Evolutionary conservation across 345 rosid species (phyloP), one percentile per base, ranked within the genome.

Genomic region (Conringia planisiliqua): DNA sequence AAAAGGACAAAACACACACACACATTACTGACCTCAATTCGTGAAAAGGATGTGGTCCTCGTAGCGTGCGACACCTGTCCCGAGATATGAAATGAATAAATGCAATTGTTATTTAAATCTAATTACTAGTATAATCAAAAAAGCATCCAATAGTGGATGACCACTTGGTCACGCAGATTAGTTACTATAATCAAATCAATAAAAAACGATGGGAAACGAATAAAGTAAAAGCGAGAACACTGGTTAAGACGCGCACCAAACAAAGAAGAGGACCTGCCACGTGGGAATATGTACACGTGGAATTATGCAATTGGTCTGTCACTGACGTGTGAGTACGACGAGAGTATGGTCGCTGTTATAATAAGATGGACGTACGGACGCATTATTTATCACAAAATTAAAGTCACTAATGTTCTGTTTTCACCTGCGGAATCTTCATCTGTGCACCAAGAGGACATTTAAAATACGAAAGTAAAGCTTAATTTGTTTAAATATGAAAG

Each of bases 51-150:
- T 52, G 79, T 76, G 79, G 79, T 76, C 79, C 79, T 54, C 24
- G 47, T n/a, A 65, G 80, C 80, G 76, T 77, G 80, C 76, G 76
- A 77, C 80, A 77, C 80, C 67, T 77, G 80, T 47, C 1, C 44
- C 80, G 26, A 77, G 76, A 70, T 77, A 54, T 44, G 32, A 36
- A 54, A 60, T 47, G 40, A 62, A 63, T 42, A 20, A 22, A 13
- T 5, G 24, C 24, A 36, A 35, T 66, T 36, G 43, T 47, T 57
- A 42, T 2, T 40, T 2, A 9, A 62, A 51, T 44, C n/a, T 62
- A 14, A 50, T 39, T 26, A 13, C 10, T 6, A 61, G 7, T 13
- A 2, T 27, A 16, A 14, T 8, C 1, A 10, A 3, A 55, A 63
- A 70, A 46, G 61, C 72, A 77, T 47, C 76, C 62, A 71, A 64